Base-by-base conservation (phyloP, 352 stramenopile genomes). In the Phytophthora cactorum region DNA sequence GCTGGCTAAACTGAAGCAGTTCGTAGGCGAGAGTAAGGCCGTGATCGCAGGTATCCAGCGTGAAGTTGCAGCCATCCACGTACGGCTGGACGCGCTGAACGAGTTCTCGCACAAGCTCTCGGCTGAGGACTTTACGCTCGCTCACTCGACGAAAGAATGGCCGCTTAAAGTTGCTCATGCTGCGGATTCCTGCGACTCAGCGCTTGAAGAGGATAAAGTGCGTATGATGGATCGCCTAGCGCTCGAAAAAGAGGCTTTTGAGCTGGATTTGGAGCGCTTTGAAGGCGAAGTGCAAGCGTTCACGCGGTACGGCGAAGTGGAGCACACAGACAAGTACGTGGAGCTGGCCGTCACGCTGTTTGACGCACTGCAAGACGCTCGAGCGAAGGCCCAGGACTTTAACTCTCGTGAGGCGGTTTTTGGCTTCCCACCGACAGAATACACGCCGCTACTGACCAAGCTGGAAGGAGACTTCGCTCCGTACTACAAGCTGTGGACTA, bases 401-500 rank as follows among this genome's bases (percentile, higher is more conserved):
- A 98, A 98, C 53, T 75, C 82, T 9, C 82, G 96, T 9, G 95
- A 98, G 63, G 82, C 88, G 2, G 91, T 98, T 3, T 98, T 98
- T 71, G 94, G 93, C 12, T 98, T 98, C 38, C 88, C 88, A 7
- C 89, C 90, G 12, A 98, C 93, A 0, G 93, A 98, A 38, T 98
- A 98, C 66, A 82, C 86, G 29, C 66, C 70, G 34, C 78, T 97
- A 17, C 63, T 98, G 15, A 64, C 65, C 31, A 92, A 95, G 52
- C 76, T 97, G 14, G 90, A 98, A 66, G 71, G 65, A 1, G 86
- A 97, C 51, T 96, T 98, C 39, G 68, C 82, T 11, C 93, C 92
- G 25, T 98, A 97, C 74, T 98, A 96, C 66, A 96, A 97, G 62
- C 84, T 98, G 4, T 98, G 95, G 94, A 98, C 92, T 8, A 98